Evolutionary conservation across 2,329 filamentous ascomycete genomes (phyloP).

Genomic region (Cordyceps cicadae): DNA sequence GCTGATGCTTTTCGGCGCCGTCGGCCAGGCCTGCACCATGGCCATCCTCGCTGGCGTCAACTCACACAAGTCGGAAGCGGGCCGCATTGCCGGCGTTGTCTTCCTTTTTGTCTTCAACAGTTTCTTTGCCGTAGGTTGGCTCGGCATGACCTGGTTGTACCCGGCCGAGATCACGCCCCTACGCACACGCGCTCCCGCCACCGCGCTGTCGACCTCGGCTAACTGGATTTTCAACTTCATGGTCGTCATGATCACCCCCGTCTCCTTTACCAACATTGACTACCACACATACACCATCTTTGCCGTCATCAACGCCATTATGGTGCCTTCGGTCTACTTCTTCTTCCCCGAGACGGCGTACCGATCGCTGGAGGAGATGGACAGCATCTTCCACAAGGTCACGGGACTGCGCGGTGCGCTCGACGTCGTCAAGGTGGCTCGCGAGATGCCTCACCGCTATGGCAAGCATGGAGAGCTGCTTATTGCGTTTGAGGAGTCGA

Average conservation of each 20-base stretch:
- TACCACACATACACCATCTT: conserved; percentile 60
- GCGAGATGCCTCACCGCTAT: conserved; percentile 45
- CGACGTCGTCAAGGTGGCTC: conserved; percentile 29
- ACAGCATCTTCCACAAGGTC: conserved; percentile 53
- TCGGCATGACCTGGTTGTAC: conserved; percentile 55
- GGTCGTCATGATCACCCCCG: conserved; percentile 55
- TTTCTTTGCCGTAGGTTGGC: conserved; percentile 52
- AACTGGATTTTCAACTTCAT: conserved; percentile 59
- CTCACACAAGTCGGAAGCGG: conserved; percentile 40
- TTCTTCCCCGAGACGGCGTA: conserved; percentile 60
- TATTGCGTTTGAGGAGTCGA: conserved; percentile 31
- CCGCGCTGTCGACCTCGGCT: conserved; percentile 44
- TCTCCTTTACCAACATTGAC: conserved; percentile 48
- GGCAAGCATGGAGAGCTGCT: conserved; percentile 52
- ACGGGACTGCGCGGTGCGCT: conserved; percentile 31
- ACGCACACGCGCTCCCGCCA: conserved; percentile 55
- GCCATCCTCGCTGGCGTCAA: conserved; percentile 51
- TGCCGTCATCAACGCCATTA: conserved; percentile 54
- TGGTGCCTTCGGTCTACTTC: conserved; percentile 50
- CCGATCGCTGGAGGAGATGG: conserved; percentile 59
- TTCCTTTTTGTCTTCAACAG: conserved; percentile 57
- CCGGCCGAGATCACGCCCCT: conserved; percentile 60
- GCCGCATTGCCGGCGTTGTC: conserved; percentile 52
- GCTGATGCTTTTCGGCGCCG: conserved; percentile 63
- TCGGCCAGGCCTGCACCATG: conserved; percentile 57